These are phyloP conservation scores for Cenchrus fungigraminus DNA, from an alignment of 176 grass and related monocot species.

Conservation along the genomic window DNA sequence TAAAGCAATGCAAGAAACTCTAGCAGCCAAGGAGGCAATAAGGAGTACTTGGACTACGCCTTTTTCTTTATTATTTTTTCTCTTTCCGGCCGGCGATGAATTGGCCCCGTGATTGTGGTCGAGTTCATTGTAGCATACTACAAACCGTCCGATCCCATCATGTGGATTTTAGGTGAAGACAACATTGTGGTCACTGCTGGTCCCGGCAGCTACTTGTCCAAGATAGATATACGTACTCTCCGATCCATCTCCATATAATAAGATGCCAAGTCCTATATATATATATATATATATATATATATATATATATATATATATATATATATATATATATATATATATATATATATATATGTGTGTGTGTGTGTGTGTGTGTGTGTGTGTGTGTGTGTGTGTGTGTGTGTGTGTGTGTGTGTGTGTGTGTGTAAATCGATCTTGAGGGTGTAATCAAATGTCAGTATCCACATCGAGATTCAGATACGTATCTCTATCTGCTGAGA, in stretches of 20 bases:
- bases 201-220: constrained; percentile 11
- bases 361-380: too few species aligned
- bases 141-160: constrained; percentile 1
- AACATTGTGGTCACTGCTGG: constrained; percentile 24
- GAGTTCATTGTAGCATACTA: constrained; percentile 5
- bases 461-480: neutral
- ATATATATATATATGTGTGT: too few species aligned
- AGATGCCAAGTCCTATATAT: neutral
- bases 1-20: neutral
- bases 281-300: neutral
- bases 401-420: too few species aligned
- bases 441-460: neutral
- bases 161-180: constrained; percentile 18
- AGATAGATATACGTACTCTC: neutral
- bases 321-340: too few species aligned
- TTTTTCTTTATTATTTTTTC: neutral
- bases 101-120: neutral
- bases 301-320: too few species aligned
- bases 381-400: too few species aligned
- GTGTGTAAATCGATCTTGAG: neutral
- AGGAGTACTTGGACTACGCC: neutral
- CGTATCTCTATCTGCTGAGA: neutral
- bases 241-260: too few species aligned
- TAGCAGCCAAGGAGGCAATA: neutral
- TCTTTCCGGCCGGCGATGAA: neutral